Evolutionary conservation across 2,329 filamentous ascomycete species (phyloP).

Genomic region (Setomelanomma holmii): DNA sequence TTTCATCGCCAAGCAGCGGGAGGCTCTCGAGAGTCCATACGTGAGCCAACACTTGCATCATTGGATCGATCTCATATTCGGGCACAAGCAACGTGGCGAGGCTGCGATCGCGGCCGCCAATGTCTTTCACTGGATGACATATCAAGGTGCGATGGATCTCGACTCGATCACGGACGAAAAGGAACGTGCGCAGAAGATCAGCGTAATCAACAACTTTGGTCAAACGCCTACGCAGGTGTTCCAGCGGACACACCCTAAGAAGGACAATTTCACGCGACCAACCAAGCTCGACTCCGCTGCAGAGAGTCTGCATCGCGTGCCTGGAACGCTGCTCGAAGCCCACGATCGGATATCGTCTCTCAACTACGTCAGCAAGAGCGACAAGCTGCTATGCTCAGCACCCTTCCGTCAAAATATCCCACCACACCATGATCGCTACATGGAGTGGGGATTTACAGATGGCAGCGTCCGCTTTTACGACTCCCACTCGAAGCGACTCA

Average conservation of each 20-base stretch:
- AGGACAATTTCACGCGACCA: constrained; percentile 70
- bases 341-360: constrained; percentile 82
- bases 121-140: constrained; percentile 95
- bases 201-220: constrained; percentile 98
- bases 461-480: constrained; percentile 91
- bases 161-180: constrained; percentile 89
- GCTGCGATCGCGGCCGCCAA: constrained; percentile 90
- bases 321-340: constrained; percentile 76
- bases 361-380: constrained; percentile 77
- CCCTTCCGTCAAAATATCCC: constrained; percentile 87
- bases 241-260: constrained; percentile 76
- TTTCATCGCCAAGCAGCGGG: constrained; percentile 94
- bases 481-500: constrained; percentile 79
- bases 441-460: constrained; percentile 96
- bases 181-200: constrained; percentile 86
- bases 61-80: constrained; percentile 97
- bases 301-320: constrained; percentile 77
- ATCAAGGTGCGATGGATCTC: constrained; percentile 90
- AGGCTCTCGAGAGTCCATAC: constrained; percentile 90
- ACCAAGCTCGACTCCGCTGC: constrained; percentile 79
- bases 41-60: constrained; percentile 88
- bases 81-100: constrained; percentile 90
- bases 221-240: constrained; percentile 98
- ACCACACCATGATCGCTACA: constrained; percentile 84
- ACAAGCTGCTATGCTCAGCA: constrained; percentile 82